Evolutionary conservation across 805 yeast genomes (phyloP).

Genomic region (Pichia deserticola): DNA sequence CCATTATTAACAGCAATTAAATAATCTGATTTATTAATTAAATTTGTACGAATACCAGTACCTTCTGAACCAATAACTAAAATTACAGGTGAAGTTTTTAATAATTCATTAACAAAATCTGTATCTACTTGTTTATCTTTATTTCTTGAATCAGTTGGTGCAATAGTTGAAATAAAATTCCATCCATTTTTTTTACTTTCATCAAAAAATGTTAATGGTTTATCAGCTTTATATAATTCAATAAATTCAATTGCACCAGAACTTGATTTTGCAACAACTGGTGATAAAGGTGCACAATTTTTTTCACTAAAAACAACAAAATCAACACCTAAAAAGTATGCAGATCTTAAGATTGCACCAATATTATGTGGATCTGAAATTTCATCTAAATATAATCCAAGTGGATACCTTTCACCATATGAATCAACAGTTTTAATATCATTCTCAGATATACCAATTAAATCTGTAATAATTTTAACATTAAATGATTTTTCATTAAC

Average conservation of each 20-base stretch:
- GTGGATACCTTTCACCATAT: constrained; percentile 36
- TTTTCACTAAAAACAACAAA: constrained; percentile 62
- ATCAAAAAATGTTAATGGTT: constrained; percentile 58
- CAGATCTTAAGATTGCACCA: constrained; percentile 77
- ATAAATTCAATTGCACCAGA: constrained; percentile 79
- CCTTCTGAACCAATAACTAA: constrained; percentile 85
- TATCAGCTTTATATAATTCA: constrained; percentile 49
- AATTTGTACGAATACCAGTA: constrained; percentile 63
- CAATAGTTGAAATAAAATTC: constrained; percentile 60
- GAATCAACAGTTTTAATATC: constrained; percentile 1
- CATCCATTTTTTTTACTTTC: constrained; percentile 53
- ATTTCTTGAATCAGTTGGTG: constrained; percentile 24
- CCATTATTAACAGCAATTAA: constrained; percentile 33
- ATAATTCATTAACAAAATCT: constrained; percentile 36
- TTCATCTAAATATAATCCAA: constrained; percentile 72
- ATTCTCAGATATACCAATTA: neutral
- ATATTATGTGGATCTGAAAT: constrained; percentile 81
- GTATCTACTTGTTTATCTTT: neutral
- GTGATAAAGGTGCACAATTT: constrained; percentile 68
- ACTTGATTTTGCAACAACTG: constrained; percentile 72
- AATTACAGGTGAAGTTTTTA: constrained; percentile 50
- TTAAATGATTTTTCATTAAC: constrained; percentile 1
- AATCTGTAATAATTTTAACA: neutral
- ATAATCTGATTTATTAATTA: constrained; percentile 51
- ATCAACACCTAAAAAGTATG: constrained; percentile 78